A percentile compares a stretch with the other conserved stretches of the same genome.
Evolutionary conservation across 2,329 filamentous ascomycete species (phyloP).

Genomic region (Cladophialophora chaetospira): DNA sequence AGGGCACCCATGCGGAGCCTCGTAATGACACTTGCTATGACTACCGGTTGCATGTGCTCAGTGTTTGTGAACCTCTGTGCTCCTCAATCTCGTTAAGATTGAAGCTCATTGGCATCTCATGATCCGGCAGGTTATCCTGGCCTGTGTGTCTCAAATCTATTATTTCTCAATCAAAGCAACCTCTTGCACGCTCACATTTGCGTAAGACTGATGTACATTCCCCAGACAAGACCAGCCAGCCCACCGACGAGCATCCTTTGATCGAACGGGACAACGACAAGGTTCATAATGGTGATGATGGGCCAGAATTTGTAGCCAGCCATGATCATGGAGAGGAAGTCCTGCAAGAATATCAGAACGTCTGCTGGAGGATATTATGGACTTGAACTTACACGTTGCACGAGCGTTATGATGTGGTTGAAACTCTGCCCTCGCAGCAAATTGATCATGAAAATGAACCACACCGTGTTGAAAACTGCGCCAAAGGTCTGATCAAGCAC

Average conservation of each 20-base stretch:
- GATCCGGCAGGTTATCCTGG: background rate
- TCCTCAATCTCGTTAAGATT: no score
- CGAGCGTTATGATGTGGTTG: slow-evolving; percentile 37
- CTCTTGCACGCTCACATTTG: background rate
- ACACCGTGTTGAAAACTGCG: slow-evolving; percentile 56
- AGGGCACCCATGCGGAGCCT: background rate
- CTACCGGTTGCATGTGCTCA: no score
- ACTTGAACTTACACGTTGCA: slow-evolving; percentile 38
- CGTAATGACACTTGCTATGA: background rate
- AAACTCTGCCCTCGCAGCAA: slow-evolving; percentile 46
- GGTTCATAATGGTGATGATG: slow-evolving; percentile 42
- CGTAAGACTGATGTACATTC: slow-evolving; percentile 55
- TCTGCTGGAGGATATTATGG: background rate
- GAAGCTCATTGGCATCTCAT: no score
- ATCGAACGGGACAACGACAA: slow-evolving; percentile 41
- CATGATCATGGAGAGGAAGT: slow-evolving; percentile 37
- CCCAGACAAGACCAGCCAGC: slow-evolving; percentile 43
- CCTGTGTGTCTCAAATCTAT: background rate
- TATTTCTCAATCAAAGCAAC: background rate
- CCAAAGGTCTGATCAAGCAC: slow-evolving; percentile 60
- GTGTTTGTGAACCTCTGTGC: no score
- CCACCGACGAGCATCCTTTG: slow-evolving; percentile 41
- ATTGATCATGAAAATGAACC: slow-evolving; percentile 61
- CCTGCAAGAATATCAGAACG: slow-evolving; percentile 1
- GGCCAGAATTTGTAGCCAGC: slow-evolving; percentile 46